Base-by-base conservation (phyloP, 805 yeast species). In the Novakomyces olei region DNA sequence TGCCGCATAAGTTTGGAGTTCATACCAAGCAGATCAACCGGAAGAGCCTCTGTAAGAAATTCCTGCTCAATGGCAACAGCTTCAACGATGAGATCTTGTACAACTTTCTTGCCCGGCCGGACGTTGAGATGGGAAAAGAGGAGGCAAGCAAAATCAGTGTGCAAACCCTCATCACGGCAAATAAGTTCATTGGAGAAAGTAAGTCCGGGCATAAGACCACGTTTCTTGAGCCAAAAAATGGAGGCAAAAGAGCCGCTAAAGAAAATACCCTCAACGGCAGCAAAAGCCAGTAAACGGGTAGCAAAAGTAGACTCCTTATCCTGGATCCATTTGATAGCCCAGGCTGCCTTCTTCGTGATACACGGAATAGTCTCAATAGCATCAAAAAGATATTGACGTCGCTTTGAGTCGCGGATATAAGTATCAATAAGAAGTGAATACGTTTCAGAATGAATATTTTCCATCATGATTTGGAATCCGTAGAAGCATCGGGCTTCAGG, bases 391-490 rank as follows among this genome's bases (percentile, higher is more conserved):
- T 65, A 79, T 41, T 76, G 79, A 39, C 85, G 66, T 64, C 85
- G 94, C 58, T 77, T 72, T 45, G 93, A 85, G 61, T 85, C 98
- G 63, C 83, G 83, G 57, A 85, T 77, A 58, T 85, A 85, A 24
- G 94, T 71, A 55, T 85, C 98, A 45, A 85, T 80, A 52, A 88
- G 69, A 44, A 88, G 62, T 5, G 96, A 85, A 62, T 85, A 85
- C 30, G 95, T 88, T 63, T 85, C 98, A 16, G 94, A 74, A 58
- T 85, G 98, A 51, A 85, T 88, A 66, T 88, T 85, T 63, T 85
- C 98, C 85, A 88, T 88, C 96, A 83, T 83, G 58, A 85, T 88
- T 64, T 85, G 98, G 78, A 88, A 85, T 30, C 98, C 98, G 56
- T 85, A 85, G 66, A 85, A 88, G 57, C 94, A 83, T 58, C 85